phyloP scores from a whole-genome alignment of 208 protist species.

The Naegleria lovaniensis region DNA sequence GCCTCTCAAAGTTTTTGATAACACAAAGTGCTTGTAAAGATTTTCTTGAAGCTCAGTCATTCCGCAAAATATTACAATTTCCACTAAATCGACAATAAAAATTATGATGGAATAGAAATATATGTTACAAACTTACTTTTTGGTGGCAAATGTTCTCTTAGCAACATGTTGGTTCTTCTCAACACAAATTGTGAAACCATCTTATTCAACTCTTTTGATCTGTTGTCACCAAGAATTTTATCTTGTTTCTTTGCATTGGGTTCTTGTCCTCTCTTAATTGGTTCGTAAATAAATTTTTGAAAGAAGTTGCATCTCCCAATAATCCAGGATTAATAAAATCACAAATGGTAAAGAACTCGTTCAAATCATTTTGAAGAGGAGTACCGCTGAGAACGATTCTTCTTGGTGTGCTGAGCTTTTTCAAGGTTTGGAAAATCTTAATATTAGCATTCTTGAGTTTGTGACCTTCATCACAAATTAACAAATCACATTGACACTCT shows the following conservation, averaged over 20 bases:
- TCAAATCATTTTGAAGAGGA: constrained; percentile 80
- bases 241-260: background rate
- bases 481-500: constrained; percentile 51
- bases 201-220: background rate
- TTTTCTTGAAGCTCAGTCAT: constrained; percentile 25
- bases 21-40: constrained; percentile 25
- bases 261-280: constrained; percentile 30
- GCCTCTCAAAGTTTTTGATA: background rate
- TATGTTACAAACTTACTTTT: constrained; percentile 11
- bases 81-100: background rate
- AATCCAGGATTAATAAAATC: constrained; percentile 61
- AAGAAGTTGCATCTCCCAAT: constrained; percentile 36
- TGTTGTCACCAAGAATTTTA: background rate
- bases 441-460: constrained; percentile 71
- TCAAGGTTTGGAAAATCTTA: constrained; percentile 59
- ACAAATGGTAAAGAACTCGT: constrained; percentile 79
- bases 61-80: constrained; percentile 31
- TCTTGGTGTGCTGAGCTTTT: constrained; percentile 60
- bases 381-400: constrained; percentile 78
- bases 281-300: constrained; percentile 35
- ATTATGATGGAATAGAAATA: background rate
- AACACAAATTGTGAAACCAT: constrained; percentile 22
- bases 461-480: constrained; percentile 84
- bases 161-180: constrained; percentile 18
- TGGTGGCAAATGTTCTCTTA: constrained; percentile 30